Evolutionary conservation across 176 grass and related monocot genomes (phyloP).

Genomic region (Aegilops bicornis): DNA sequence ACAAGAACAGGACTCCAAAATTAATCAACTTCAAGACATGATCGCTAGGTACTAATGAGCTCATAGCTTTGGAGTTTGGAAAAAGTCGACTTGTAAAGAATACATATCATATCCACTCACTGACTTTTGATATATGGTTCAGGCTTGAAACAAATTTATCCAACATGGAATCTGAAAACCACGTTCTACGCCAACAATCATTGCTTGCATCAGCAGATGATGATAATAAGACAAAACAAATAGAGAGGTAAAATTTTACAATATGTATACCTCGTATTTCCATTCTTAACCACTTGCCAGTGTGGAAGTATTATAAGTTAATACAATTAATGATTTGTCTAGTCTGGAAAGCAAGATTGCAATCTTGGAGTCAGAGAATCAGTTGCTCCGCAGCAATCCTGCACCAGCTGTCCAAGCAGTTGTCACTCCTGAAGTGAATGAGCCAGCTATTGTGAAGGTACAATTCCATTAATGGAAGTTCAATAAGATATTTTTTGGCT

Average conservation of each 20-base stretch:
- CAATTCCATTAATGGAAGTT: conserved; percentile 7
- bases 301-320: not conserved
- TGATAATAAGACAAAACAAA: conserved; percentile 67
- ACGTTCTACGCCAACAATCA: conserved; percentile 71
- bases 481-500: not conserved
- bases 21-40: conserved; percentile 66
- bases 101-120: conserved; percentile 9
- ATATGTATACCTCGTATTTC: not conserved
- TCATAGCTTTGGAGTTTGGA: not conserved
- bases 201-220: conserved; percentile 74
- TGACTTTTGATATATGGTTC: conserved; percentile 34
- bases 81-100: not conserved
- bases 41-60: conserved; percentile 67
- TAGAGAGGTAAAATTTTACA: conserved; percentile 50
- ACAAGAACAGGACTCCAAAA: conserved; percentile 59
- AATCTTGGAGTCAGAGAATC: conserved; percentile 67
- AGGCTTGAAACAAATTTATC: conserved; percentile 77
- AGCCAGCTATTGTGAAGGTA: conserved; percentile 50
- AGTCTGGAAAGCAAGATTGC: conserved; percentile 80
- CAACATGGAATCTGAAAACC: conserved; percentile 80
- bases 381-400: conserved; percentile 52
- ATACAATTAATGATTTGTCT: not conserved
- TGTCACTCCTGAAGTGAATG: conserved; percentile 44
- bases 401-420: conserved; percentile 31
- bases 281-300: not conserved